Percentiles rank a stretch among this genome's conserved stretches.
These are phyloP conservation scores for Rosa persica DNA, from an alignment of 306 rosid species.

Conservation along the genomic window DNA sequence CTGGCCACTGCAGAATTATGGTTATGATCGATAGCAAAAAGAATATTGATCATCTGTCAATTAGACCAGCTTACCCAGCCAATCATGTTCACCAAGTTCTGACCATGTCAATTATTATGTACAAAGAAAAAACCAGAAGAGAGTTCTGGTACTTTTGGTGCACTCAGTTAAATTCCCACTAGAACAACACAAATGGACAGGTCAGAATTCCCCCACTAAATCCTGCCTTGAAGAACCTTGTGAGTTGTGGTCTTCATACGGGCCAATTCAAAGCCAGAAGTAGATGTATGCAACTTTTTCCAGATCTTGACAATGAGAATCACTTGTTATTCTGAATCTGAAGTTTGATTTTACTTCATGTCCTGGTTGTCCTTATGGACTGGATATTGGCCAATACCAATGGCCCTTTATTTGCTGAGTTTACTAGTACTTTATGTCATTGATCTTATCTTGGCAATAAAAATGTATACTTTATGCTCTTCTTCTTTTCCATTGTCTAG, in stretches of 20 bases:
- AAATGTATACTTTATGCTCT: slow-evolving; percentile 1
- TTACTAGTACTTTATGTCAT: slow-evolving; percentile 3
- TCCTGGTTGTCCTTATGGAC: not conserved
- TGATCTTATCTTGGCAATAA: slow-evolving; percentile 3
- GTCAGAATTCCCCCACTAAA: slow-evolving; percentile 21
- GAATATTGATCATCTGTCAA: slow-evolving; percentile 33
- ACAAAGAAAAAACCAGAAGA: not conserved
- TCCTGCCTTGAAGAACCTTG: slow-evolving; percentile 13
- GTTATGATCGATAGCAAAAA: slow-evolving; percentile 17
- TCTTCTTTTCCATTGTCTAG: not conserved
- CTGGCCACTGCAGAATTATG: not conserved
- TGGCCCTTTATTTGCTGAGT: slow-evolving; percentile 2
- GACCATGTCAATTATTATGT: not conserved
- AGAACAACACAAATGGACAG: slow-evolving; percentile 14
- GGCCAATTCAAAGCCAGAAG: slow-evolving; percentile 10
- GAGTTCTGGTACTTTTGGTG: slow-evolving; percentile 2
- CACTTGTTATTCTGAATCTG: slow-evolving; percentile 12
- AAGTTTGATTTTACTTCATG: slow-evolving; percentile 4
- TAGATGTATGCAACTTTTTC: not conserved
- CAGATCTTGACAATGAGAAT: slow-evolving; percentile 8
- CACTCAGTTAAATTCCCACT: slow-evolving; percentile 7
- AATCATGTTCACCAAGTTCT: not conserved
- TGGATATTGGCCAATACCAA: not conserved
- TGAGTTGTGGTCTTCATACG: slow-evolving; percentile 6
- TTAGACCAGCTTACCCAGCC: slow-evolving; percentile 10